These are phyloP conservation scores for Globisporangium camurandrum DNA, from an alignment of 352 stramenopile species.

Conservation along the genomic window DNA sequence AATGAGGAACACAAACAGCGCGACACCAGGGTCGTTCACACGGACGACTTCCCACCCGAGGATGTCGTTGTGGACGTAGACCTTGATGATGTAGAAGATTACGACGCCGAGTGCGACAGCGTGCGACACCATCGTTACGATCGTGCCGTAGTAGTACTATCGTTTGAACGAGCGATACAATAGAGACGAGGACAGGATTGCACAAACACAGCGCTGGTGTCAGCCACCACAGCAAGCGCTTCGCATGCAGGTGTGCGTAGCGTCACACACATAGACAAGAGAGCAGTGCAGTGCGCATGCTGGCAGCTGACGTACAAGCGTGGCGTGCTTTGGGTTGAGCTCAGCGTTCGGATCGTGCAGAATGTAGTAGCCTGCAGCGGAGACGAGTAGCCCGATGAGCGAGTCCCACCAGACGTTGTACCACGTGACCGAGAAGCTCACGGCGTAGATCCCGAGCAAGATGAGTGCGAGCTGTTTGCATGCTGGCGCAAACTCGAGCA, in stretches of 20 bases:
- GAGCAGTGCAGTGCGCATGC: too few relatives aligned
- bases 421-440: conserved; percentile 72
- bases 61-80: conserved; percentile 49
- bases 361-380: conserved; percentile 40
- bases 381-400: conserved; percentile 44
- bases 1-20: conserved; percentile 63
- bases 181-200: too few relatives aligned
- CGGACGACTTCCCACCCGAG: conserved; percentile 19
- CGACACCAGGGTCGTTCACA: conserved; percentile 20
- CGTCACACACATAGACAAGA: neutral
- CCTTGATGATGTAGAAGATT: conserved; percentile 48
- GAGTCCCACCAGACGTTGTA: conserved; percentile 80
- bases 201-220: neutral
- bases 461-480: conserved; percentile 57
- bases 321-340: conserved; percentile 29
- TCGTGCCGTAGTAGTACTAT: conserved; percentile 52
- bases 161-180: neutral
- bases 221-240: neutral
- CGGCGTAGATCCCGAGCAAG: conserved; percentile 34
- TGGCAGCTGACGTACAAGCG: conserved; percentile 21
- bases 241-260: too few relatives aligned
- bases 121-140: conserved; percentile 50
- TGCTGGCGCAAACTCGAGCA: conserved; percentile 54
- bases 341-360: conserved; percentile 38
- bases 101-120: conserved; percentile 43